Conservation (phyloP, 257 asterid genomes). For the Coffea canephora region DNA sequence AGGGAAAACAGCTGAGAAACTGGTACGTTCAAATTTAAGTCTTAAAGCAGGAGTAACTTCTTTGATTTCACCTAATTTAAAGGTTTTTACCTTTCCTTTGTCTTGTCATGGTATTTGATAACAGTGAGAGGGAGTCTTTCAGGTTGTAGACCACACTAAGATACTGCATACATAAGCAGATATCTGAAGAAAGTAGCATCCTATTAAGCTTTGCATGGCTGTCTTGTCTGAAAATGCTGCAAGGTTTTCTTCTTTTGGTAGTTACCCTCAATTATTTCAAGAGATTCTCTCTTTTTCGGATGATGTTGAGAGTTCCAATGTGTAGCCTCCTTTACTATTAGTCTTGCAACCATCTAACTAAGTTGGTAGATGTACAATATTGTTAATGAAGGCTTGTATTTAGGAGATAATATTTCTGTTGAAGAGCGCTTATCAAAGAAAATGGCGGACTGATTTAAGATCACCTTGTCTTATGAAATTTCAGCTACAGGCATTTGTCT, state of each 20-base stretch:
- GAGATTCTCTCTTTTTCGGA: not conserved
- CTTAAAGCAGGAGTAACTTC: not conserved
- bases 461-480: constrained; percentile 6
- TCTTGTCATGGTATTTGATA: not conserved
- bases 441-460: not conserved
- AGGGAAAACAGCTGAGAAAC: constrained; percentile 87
- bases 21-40: constrained; percentile 44
- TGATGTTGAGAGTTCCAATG: not conserved
- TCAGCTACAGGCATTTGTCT: not conserved
- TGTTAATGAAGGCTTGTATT: not conserved
- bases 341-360: not conserved
- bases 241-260: not conserved
- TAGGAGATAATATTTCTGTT: not conserved
- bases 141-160: not conserved
- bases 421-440: not conserved
- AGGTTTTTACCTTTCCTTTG: not conserved
- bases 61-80: not conserved
- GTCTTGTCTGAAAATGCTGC: not conserved
- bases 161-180: not conserved
- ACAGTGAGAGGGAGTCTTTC: not conserved
- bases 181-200: not conserved
- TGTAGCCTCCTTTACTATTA: not conserved
- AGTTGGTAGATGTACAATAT: not conserved
- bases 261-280: not conserved
- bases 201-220: not conserved